Percentiles rank a stretch among this genome's conserved stretches.
These are phyloP conservation scores for Neurospora intermedia DNA, from an alignment of 495 filamentous ascomycete species.

Conservation along the genomic window DNA sequence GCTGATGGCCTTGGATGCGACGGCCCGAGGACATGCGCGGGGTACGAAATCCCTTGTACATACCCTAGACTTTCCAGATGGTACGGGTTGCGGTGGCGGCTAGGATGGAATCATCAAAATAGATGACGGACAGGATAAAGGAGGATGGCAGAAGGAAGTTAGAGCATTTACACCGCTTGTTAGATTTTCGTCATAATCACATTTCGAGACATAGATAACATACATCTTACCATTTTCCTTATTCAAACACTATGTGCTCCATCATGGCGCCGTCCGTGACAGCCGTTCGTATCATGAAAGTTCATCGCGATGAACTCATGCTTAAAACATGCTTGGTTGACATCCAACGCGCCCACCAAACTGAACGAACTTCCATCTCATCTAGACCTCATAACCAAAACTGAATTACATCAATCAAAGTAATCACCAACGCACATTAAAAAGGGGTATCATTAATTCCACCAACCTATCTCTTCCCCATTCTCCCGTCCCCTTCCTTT, in stretches of 20 bases:
- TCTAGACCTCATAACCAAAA: background rate
- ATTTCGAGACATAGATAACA: background rate
- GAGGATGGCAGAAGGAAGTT: background rate
- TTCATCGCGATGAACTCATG: background rate
- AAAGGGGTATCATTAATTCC: background rate
- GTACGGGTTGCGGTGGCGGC: background rate
- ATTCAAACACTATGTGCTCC: background rate
- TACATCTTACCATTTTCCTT: background rate
- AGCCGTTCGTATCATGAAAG: too few relatives aligned
- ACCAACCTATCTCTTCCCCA: background rate
- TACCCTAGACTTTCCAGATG: background rate
- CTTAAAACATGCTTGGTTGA: background rate
- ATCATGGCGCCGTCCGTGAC: too few relatives aligned
- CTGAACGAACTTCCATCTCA: background rate
- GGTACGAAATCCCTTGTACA: background rate
- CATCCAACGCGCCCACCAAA: background rate
- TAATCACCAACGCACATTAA: background rate
- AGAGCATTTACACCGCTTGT: background rate
- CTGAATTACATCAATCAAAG: background rate
- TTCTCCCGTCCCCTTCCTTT: too few relatives aligned
- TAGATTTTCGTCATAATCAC: background rate
- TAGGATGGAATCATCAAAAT: background rate
- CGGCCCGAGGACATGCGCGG: background rate
- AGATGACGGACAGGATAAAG: background rate
- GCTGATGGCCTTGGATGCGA: background rate